Evolutionary conservation across 768 basidiomycete species (phyloP).

Genomic region (Cystoderma amianthinum): DNA sequence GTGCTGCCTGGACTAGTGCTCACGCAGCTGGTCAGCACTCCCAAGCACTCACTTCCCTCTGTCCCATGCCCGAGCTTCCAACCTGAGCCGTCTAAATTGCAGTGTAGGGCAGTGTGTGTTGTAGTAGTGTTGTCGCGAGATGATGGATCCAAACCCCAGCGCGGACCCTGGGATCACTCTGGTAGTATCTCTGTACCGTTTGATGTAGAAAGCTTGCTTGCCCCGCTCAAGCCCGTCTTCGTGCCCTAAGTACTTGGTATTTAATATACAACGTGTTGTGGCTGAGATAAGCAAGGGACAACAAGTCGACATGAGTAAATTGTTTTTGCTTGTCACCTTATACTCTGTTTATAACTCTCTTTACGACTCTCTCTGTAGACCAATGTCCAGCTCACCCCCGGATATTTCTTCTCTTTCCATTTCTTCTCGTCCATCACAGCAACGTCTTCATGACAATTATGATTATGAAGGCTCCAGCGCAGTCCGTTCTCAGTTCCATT

Average conservation of each 20-base stretch:
- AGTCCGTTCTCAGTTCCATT: slow-evolving; percentile 63
- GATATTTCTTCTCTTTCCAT: slow-evolving; percentile 76
- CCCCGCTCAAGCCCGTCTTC: slow-evolving; percentile 39
- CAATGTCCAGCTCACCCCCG: slow-evolving; percentile 80
- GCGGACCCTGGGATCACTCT: slow-evolving; percentile 59
- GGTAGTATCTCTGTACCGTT: slow-evolving; percentile 32
- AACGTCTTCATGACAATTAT: slow-evolving; percentile 83
- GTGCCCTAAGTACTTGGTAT: slow-evolving; percentile 8
- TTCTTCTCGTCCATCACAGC: slow-evolving; percentile 49
- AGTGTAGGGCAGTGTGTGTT: too few species aligned
- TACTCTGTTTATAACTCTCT: slow-evolving; percentile 19
- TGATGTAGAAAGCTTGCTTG: slow-evolving; percentile 40
- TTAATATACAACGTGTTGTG: slow-evolving; percentile 5
- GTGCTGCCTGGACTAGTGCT: background rate
- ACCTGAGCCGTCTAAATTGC: too few species aligned
- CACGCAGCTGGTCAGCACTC: slow-evolving; percentile 22
- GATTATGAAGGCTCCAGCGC: slow-evolving; percentile 65
- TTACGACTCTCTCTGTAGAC: slow-evolving; percentile 22
- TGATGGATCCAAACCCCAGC: slow-evolving; percentile 14
- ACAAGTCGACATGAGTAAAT: background rate
- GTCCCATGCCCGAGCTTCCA: slow-evolving; percentile 49
- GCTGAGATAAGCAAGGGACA: slow-evolving; percentile 14
- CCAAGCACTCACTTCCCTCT: slow-evolving; percentile 65
- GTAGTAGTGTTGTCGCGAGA: slow-evolving; percentile 6
- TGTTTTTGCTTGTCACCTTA: slow-evolving; percentile 6